These are phyloP conservation scores for Biscogniauxia marginata DNA, from an alignment of 2,329 filamentous ascomycete genomes.

Conservation along the genomic window DNA sequence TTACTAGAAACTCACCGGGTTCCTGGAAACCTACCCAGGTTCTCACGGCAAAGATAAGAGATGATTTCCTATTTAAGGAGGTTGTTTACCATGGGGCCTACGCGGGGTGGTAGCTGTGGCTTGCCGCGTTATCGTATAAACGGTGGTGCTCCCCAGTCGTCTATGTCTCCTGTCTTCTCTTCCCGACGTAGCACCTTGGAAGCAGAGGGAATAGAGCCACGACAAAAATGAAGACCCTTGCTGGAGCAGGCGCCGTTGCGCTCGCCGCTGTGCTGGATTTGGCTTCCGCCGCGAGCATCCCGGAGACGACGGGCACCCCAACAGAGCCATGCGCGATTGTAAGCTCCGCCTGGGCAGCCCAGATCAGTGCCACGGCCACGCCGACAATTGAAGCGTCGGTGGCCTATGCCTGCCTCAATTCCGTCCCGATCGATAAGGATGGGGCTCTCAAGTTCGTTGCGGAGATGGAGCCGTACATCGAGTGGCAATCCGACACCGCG, in stretches of 20 bases:
- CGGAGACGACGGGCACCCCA: conserved; percentile 13
- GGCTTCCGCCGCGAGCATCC: conserved; percentile 7
- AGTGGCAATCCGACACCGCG: conserved; percentile 40
- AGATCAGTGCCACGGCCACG: conserved; percentile 28
- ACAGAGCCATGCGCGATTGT: conserved; percentile 31
- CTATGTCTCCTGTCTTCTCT: background rate
- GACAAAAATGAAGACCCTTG: background rate
- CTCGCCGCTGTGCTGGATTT: background rate
- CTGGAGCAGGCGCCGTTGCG: background rate
- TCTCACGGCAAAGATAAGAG: background rate
- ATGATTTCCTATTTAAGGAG: background rate
- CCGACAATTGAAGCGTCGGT: conserved; percentile 37
- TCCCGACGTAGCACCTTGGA: background rate
- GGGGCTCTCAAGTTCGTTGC: conserved; percentile 40
- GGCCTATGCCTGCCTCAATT: conserved; percentile 41
- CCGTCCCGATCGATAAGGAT: conserved; percentile 40
- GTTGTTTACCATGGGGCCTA: background rate
- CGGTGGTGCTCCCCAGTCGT: background rate
- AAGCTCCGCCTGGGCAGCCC: conserved; percentile 30
- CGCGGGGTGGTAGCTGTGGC: background rate
- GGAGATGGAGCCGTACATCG: conserved; percentile 39
- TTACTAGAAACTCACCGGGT: background rate
- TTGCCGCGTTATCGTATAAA: background rate
- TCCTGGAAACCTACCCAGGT: background rate
- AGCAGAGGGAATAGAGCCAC: background rate